Percentiles rank a stretch among this genome's conserved stretches.
Evolutionary conservation across 805 yeast species (phyloP).

Genomic region (Nakazawaea pomicola): DNA sequence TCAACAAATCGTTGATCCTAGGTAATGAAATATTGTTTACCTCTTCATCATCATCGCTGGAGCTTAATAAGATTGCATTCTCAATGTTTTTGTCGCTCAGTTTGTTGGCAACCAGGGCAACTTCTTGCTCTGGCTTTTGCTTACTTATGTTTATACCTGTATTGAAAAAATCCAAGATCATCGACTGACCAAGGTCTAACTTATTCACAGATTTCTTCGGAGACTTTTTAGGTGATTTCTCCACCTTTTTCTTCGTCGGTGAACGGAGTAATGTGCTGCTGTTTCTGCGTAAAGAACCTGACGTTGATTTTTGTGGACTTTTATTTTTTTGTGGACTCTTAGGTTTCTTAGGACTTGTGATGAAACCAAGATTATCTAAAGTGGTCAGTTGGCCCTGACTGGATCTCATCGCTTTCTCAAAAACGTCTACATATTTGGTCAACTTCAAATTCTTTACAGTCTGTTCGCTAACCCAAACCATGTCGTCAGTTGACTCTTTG

Average conservation of each 20-base stretch:
- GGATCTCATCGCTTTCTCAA: background rate
- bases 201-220: slow-evolving; percentile 2
- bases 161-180: background rate
- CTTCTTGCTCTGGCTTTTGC: no score
- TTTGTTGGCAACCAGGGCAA: no score
- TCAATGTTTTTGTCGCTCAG: no score
- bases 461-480: slow-evolving; percentile 4
- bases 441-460: background rate
- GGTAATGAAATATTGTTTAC: no score
- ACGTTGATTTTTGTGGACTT: background rate
- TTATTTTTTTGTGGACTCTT: background rate
- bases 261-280: background rate
- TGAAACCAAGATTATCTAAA: background rate
- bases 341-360: background rate
- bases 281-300: no score
- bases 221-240: slow-evolving; percentile 3
- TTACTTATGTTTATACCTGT: no score
- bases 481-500: background rate
- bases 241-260: background rate
- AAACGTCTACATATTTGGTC: background rate
- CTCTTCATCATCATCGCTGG: no score
- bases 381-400: background rate
- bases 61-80: no score
- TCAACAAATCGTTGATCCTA: no score
- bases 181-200: background rate